Evolutionary conservation across 1,284 basidiomycete species (phyloP), one percentile per base, ranked within the genome.

Genomic region (Xerocomus tenax): DNA sequence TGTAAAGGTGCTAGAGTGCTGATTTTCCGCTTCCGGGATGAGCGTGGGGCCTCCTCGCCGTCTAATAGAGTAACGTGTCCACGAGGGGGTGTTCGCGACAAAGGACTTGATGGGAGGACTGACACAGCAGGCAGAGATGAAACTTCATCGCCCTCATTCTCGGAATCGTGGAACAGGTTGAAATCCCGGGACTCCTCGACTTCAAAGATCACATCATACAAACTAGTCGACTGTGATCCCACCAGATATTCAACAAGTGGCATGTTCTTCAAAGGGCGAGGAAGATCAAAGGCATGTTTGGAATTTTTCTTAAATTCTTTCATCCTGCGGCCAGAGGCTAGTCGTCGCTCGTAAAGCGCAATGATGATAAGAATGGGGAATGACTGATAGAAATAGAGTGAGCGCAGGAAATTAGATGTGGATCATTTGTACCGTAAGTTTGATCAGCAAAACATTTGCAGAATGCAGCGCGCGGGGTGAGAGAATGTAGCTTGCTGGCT

Each of bases 381-480:
- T 12, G 81, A 81, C 78, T 84, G 35, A 46, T 25, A 55, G 12
- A 55, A 47, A 41, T 13, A 44, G 47, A 30, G 23, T 64, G 29
- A 53, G 42, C 12, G 8, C 32, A 42, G 38, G 42, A n/a, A 28
- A 18, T 25, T 15, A 30, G 39, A 42, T 7, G 5, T 7, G 3
- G 29, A 51, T 42, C 7, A 41, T 23, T 53, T 59, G 13, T 29
- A 58, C 58, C 26, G 89, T 91, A 8, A 85, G 53, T 57, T 82
- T 86, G 65, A 94, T 91, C 44, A 89, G 71, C 61, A 90, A 82
- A 2, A 93, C 90, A 60, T 93, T 93, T 35, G 78, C 70, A 0
- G 82, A 76, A 62, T 94, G 91, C 19, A 94, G 68, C 3, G 78
- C 74, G 30, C 88, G 75, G 1, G 89, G 87, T 5, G 82, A 76